Conservation (phyloP, 345 rosid species). For the Citrus cavaleriei region DNA sequence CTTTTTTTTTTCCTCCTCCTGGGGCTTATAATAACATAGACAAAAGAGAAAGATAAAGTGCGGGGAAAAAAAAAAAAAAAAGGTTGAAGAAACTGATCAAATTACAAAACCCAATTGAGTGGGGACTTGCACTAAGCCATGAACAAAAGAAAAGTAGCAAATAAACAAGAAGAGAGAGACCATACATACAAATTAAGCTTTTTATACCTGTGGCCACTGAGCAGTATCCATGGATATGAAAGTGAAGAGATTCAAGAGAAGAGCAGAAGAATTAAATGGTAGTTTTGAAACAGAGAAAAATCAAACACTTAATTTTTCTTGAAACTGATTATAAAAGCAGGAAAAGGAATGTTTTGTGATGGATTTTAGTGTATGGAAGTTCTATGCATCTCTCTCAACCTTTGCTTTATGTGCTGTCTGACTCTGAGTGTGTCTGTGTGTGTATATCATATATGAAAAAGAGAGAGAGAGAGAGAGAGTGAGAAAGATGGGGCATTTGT, state of each 20-base stretch:
- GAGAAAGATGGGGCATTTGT: constrained; percentile 14
- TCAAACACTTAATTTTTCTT: background rate
- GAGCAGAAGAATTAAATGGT: constrained; percentile 14
- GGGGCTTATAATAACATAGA: constrained; percentile 14
- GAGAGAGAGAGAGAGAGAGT: constrained; percentile 23
- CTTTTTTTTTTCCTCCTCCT: background rate
- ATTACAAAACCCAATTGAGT: constrained; percentile 34
- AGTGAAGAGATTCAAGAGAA: constrained; percentile 26
- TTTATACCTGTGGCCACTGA: constrained; percentile 91
- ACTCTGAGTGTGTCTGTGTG: background rate
- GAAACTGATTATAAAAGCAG: constrained; percentile 30
- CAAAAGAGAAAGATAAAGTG: constrained; percentile 51
- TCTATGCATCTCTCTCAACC: constrained; percentile 33
- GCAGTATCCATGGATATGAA: constrained; percentile 86
- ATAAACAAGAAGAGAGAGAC: constrained; percentile 9
- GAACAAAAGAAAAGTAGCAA: constrained; percentile 20
- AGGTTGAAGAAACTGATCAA: constrained; percentile 28
- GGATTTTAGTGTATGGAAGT: constrained; percentile 40
- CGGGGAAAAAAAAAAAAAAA: background rate
- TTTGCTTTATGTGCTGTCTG: constrained; percentile 26
- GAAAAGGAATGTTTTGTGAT: constrained; percentile 30
- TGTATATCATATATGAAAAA: constrained; percentile 4
- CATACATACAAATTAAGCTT: background rate
- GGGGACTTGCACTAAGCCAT: constrained; percentile 43
- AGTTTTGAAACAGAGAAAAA: constrained; percentile 17